Percentiles rank a stretch among this genome's conserved stretches.
Conservation (phyloP, 2,329 filamentous ascomycete genomes). For the Colletotrichum sp. region DNA sequence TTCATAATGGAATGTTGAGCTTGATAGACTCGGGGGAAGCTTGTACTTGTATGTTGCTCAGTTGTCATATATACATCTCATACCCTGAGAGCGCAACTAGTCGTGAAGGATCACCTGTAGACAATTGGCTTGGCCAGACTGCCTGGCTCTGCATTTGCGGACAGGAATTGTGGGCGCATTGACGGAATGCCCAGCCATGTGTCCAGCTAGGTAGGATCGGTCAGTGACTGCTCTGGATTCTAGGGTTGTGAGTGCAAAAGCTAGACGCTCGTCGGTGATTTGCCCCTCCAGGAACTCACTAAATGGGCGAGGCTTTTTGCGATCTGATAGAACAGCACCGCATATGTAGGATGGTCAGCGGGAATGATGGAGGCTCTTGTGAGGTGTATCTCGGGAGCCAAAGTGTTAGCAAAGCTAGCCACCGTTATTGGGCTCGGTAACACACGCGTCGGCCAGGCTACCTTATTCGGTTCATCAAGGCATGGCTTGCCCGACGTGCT, state of each 20-base stretch:
- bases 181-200: not conserved
- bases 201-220: not conserved
- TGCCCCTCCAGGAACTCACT: not conserved
- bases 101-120: not conserved
- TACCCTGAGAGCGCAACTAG: conserved; percentile 12
- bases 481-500: not conserved
- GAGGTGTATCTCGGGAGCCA: not conserved
- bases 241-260: not conserved
- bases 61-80: conserved; percentile 40
- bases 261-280: not conserved
- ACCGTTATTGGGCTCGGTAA: not conserved
- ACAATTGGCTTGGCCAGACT: not conserved
- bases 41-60: conserved; percentile 47
- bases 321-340: not conserved
- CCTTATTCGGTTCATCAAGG: not conserved
- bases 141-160: not conserved
- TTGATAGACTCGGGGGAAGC: conserved; percentile 20
- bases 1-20: conserved; percentile 13
- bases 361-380: not conserved
- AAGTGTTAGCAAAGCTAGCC: not conserved
- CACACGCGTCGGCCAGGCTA: not conserved
- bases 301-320: not conserved
- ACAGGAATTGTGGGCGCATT: not conserved
- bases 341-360: not conserved
- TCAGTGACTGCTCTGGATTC: not conserved